Conservation (phyloP, 2,329 filamentous ascomycete species). For the Chaetothyriales sp. region DNA sequence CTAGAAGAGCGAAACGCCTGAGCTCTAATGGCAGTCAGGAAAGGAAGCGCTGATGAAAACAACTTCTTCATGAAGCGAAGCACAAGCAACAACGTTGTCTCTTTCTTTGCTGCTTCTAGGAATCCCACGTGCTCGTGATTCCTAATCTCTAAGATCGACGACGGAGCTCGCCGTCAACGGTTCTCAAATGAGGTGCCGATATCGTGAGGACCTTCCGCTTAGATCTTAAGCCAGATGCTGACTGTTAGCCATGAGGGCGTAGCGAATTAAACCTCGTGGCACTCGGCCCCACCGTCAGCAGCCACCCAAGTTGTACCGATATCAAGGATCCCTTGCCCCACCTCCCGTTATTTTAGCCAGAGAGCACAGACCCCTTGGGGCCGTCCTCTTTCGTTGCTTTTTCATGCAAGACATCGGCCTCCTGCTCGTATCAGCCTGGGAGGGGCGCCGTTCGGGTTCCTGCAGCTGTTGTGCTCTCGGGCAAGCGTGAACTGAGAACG, state of each 20-base stretch:
- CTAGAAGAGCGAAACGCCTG: background rate
- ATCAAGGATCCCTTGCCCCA: background rate
- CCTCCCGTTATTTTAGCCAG: background rate
- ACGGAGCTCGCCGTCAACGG: too few species aligned
- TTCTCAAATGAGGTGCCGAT: too few species aligned
- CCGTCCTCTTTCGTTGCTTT: background rate
- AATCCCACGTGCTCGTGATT: too few species aligned
- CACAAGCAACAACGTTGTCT: background rate
- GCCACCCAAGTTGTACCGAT: too few species aligned
- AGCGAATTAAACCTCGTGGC: too few species aligned
- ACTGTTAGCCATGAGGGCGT: too few species aligned
- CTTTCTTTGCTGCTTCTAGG: too few species aligned
- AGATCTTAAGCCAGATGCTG: too few species aligned
- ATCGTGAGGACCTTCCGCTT: too few species aligned
- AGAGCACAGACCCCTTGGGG: background rate
- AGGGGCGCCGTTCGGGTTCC: background rate
- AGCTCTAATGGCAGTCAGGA: background rate
- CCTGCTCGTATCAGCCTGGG: background rate
- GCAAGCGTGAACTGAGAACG: background rate
- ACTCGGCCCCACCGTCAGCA: too few species aligned
- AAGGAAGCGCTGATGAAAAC: background rate
- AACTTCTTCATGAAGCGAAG: background rate
- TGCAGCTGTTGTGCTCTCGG: background rate
- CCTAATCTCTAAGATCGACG: too few species aligned
- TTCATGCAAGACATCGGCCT: background rate